Evolutionary conservation across 768 basidiomycete species (phyloP).

Genomic region (Leccinum disarticulatum): DNA sequence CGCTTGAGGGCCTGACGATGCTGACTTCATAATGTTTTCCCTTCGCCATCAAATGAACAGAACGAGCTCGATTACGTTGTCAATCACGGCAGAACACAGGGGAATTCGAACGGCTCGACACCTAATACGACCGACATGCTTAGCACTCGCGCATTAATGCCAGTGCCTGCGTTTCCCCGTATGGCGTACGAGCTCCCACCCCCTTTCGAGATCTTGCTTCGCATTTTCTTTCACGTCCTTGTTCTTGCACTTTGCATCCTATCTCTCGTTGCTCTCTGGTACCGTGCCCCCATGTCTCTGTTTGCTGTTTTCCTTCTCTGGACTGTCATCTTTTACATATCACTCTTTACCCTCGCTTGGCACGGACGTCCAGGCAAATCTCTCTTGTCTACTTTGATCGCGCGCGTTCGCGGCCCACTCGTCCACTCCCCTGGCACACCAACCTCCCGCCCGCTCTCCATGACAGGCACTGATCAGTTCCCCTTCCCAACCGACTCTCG

Average conservation of each 20-base stretch:
- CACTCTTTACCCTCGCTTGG: conserved; percentile 57
- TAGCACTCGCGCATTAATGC: conserved; percentile 42
- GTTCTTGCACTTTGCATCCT: conserved; percentile 60
- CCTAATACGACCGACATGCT: conserved; percentile 53
- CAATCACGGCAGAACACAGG: conserved; percentile 50
- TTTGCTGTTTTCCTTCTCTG: conserved; percentile 69
- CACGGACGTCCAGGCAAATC: conserved; percentile 56
- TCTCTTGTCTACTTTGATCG: conserved; percentile 49
- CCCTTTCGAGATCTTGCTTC: conserved; percentile 41
- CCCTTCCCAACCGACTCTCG: conserved; percentile 46
- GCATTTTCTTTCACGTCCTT: conserved; percentile 53
- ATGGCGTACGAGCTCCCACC: conserved; percentile 34
- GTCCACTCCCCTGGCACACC: conserved; percentile 37
- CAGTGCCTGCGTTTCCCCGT: conserved; percentile 26
- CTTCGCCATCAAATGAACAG: conserved; percentile 37
- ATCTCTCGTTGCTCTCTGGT: conserved; percentile 59
- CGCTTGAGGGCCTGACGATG: conserved; percentile 14
- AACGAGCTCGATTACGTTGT: conserved; percentile 72
- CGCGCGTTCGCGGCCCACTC: conserved; percentile 40
- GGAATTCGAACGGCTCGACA: conserved; percentile 39
- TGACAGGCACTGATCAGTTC: conserved; percentile 40
- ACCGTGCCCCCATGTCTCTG: conserved; percentile 47
- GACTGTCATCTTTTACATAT: conserved; percentile 55
- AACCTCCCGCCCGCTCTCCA: conserved; percentile 41
- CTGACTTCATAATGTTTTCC: conserved; percentile 21